Evolutionary conservation across 257 asterid genomes (phyloP).

Genomic region (Penstemon newberryi): DNA sequence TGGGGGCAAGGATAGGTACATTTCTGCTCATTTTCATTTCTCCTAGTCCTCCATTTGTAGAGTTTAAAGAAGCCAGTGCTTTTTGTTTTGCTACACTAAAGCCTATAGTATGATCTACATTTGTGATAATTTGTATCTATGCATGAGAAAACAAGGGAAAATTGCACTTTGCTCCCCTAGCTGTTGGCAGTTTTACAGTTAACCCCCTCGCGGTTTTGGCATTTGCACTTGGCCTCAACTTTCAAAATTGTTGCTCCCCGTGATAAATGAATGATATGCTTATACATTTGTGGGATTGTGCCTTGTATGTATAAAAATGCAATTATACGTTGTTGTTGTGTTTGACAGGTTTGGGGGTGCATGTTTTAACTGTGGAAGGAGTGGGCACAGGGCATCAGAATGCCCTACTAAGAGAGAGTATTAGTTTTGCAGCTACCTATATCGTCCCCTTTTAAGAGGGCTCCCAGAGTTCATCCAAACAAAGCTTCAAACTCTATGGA

Average conservation of each 20-base stretch:
- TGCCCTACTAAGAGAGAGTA: constrained; percentile 71
- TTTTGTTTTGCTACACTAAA: neutral
- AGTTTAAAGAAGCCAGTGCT: neutral
- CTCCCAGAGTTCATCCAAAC: neutral
- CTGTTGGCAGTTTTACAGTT: too few species aligned
- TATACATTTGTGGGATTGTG: too few species aligned
- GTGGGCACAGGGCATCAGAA: constrained; percentile 90
- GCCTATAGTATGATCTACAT: neutral
- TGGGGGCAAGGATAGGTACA: constrained; percentile 61
- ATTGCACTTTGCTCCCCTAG: too few species aligned
- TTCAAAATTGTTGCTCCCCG: too few species aligned
- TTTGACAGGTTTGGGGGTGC: constrained; percentile 72
- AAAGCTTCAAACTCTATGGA: neutral
- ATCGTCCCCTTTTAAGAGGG: too few species aligned
- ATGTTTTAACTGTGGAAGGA: constrained; percentile 80
- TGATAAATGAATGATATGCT: too few species aligned
- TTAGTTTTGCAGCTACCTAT: constrained; percentile 21
- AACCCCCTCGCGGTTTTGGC: too few species aligned
- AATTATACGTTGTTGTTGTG: too few species aligned
- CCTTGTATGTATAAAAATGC: too few species aligned
- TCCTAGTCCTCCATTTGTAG: neutral
- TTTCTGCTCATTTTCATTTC: neutral
- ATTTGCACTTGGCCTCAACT: too few species aligned
- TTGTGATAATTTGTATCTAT: neutral
- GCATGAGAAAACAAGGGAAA: too few species aligned